These are phyloP conservation scores for Trichoderma sp. DNA, from an alignment of 2,329 filamentous ascomycete species.

Conservation along the genomic window DNA sequence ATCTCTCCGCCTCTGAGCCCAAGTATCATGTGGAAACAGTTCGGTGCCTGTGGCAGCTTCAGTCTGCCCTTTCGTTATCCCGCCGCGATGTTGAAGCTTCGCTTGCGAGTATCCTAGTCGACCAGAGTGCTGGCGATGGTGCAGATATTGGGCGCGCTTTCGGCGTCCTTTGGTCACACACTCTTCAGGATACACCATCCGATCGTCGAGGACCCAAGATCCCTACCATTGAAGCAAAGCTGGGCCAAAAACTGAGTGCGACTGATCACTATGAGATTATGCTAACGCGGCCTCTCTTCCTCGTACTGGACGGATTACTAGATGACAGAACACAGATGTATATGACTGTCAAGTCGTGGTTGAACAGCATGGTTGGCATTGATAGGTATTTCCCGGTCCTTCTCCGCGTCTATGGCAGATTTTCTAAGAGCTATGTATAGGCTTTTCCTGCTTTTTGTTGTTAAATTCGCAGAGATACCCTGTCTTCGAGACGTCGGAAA, in stretches of 20 bases:
- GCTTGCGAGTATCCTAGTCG: constrained; percentile 67
- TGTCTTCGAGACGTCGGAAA: constrained; percentile 43
- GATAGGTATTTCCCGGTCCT: constrained; percentile 51
- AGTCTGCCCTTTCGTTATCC: constrained; percentile 64
- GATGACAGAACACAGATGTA: constrained; percentile 72
- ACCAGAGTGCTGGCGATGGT: constrained; percentile 35
- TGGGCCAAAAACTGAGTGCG: constrained; percentile 48
- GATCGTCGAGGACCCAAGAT: constrained; percentile 52
- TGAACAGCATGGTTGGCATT: constrained; percentile 64
- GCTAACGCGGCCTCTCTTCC: constrained; percentile 75
- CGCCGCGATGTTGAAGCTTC: constrained; percentile 79
- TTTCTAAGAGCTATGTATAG: constrained; percentile 35
- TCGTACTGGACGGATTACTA: constrained; percentile 74
- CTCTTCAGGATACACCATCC: constrained; percentile 57
- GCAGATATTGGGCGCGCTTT: constrained; percentile 69
- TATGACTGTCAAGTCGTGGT: constrained; percentile 76
- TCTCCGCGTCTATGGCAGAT: background rate
- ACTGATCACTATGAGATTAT: constrained; percentile 67
- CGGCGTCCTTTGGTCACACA: constrained; percentile 79
- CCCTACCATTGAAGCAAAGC: constrained; percentile 36
- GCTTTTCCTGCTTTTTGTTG: constrained; percentile 59
- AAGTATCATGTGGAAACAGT: constrained; percentile 96
- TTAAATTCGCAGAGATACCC: constrained; percentile 54
- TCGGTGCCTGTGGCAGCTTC: constrained; percentile 80
- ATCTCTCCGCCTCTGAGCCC: constrained; percentile 75